A percentile compares a stretch with the other conserved stretches of the same genome.
phyloP scores from a whole-genome alignment of 331 rosid genomes.

The Erythrophleum ivorense region DNA sequence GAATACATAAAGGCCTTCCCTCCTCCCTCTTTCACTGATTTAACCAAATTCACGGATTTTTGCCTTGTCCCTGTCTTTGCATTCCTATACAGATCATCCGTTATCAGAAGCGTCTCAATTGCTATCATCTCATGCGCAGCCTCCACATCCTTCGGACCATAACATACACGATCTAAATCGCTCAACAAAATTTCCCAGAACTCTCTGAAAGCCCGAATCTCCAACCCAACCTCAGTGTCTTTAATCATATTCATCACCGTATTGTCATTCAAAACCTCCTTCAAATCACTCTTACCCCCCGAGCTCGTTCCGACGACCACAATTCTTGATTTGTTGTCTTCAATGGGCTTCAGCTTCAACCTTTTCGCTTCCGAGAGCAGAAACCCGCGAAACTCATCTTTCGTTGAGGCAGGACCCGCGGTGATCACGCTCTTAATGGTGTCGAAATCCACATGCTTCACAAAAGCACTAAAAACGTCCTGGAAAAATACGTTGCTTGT shows the following conservation, averaged over 20 bases:
- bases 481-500: conserved; percentile 30
- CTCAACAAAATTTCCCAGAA: conserved; percentile 41
- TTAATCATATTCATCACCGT: conserved; percentile 43
- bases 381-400: conserved; percentile 46
- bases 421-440: conserved; percentile 33
- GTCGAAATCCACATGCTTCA: conserved; percentile 43
- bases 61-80: conserved; percentile 38
- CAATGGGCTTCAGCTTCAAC: conserved; percentile 28
- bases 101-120: conserved; percentile 48
- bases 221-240: conserved; percentile 34
- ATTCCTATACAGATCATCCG: conserved; percentile 47
- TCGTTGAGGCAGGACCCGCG: conserved; percentile 14
- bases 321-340: background rate
- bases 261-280: conserved; percentile 30
- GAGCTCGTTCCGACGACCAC: background rate
- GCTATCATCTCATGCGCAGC: conserved; percentile 43
- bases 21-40: conserved; percentile 38
- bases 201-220: conserved; percentile 40
- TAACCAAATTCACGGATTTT: conserved; percentile 33
- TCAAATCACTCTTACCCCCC: background rate
- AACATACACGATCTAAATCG: conserved; percentile 20
- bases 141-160: conserved; percentile 35
- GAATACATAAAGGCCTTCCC: conserved; percentile 46
- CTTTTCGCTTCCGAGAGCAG: conserved; percentile 40
- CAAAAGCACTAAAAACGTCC: conserved; percentile 37